These are phyloP conservation scores for Fagopyrum tataricum DNA, from an alignment of 148 eudicot species.

Conservation along the genomic window DNA sequence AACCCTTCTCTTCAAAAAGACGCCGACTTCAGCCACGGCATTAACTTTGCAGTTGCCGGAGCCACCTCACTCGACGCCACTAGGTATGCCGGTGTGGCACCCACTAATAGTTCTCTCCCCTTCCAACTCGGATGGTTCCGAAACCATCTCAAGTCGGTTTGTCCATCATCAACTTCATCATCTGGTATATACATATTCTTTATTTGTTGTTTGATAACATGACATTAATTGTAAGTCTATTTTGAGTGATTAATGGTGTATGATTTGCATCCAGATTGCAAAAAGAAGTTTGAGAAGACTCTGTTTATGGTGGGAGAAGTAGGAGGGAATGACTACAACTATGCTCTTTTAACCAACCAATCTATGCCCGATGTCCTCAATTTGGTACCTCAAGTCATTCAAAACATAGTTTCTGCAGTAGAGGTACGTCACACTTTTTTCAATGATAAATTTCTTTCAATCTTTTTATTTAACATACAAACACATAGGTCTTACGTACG, in stretches of 20 bases:
- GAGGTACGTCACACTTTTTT: too few relatives aligned
- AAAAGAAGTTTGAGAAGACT: background rate
- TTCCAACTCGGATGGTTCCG: background rate
- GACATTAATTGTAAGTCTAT: too few relatives aligned
- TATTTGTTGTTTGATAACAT: too few relatives aligned
- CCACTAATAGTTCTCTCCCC: background rate
- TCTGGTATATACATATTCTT: too few relatives aligned
- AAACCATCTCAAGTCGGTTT: background rate
- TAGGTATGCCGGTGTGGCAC: background rate
- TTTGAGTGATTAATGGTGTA: too few relatives aligned
- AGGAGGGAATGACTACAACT: background rate
- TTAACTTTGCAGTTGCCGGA: background rate
- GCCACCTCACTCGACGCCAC: background rate
- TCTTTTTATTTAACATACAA: too few relatives aligned
- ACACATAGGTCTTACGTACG: too few relatives aligned
- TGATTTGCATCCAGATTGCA: background rate
- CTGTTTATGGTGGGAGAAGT: background rate
- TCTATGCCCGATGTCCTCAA: background rate
- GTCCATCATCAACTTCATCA: too few relatives aligned
- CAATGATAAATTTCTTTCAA: too few relatives aligned
- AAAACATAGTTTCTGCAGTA: background rate
- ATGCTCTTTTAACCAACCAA: background rate
- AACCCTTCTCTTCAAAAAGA: background rate
- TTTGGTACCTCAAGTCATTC: background rate
- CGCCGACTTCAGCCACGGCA: background rate